Conservation (phyloP, 2,329 filamentous ascomycete species). For the Neopestalotiopsis clavispora region DNA sequence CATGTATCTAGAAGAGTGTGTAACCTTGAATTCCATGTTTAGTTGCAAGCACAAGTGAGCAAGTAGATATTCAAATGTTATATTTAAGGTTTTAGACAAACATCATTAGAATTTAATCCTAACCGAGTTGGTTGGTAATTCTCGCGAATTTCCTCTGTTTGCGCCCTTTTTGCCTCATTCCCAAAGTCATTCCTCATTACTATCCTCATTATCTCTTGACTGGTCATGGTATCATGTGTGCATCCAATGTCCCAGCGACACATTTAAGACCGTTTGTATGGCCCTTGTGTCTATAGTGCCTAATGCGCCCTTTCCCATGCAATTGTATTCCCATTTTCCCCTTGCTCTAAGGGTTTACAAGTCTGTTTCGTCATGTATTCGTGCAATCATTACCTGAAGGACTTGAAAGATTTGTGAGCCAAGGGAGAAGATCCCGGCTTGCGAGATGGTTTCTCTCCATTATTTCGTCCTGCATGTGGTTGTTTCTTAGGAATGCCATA, state of each 20-base stretch:
- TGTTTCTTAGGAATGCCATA: conserved; percentile 54
- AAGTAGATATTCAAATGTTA: too few relatives aligned
- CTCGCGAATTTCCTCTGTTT: not conserved
- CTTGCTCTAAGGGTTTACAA: not conserved
- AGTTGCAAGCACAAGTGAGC: too few relatives aligned
- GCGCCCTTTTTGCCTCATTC: not conserved
- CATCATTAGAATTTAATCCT: not conserved
- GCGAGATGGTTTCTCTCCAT: conserved; percentile 28
- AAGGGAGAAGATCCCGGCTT: conserved; percentile 43
- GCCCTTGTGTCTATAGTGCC: conserved; percentile 7
- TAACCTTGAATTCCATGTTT: too few relatives aligned
- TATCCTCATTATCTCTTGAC: conserved; percentile 30
- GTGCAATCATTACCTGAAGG: conserved; percentile 43
- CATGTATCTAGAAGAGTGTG: not conserved
- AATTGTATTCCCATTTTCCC: not conserved
- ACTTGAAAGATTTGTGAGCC: conserved; percentile 50
- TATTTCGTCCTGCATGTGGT: conserved; percentile 36
- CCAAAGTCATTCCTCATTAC: conserved; percentile 26
- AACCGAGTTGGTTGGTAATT: not conserved
- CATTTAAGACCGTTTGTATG: conserved; percentile 3
- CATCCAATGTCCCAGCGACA: conserved; percentile 11
- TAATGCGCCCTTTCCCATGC: conserved; percentile 15
- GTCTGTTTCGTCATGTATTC: not conserved
- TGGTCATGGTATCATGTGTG: conserved; percentile 38
- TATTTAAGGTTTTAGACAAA: not conserved